Percentiles rank a stretch among this genome's conserved stretches.
These are phyloP conservation scores for Nothopassalora personata DNA, from an alignment of 2,329 filamentous ascomycete species.

Conservation along the genomic window DNA sequence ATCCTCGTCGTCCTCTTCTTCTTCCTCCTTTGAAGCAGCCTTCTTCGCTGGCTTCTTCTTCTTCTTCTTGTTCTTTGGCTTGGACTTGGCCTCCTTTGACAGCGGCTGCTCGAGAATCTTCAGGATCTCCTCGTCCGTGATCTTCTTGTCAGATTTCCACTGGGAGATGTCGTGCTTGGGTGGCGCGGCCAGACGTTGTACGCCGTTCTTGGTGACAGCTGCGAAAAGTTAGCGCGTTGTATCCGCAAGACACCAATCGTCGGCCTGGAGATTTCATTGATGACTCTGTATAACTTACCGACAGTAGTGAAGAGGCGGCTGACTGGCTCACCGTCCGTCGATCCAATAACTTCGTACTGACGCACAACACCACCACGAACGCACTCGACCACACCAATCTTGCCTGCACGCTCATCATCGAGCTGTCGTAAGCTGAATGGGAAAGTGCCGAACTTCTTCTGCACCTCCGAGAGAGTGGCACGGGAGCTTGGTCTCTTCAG, in stretches of 20 bases:
- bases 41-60: conserved; percentile 71
- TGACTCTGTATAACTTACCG: conserved; percentile 56
- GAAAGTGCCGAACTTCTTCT: conserved; percentile 96
- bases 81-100: conserved; percentile 55
- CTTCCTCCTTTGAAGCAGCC: conserved; percentile 18
- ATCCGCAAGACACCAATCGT: not conserved
- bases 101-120: conserved; percentile 89
- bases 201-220: conserved; percentile 97
- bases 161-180: conserved; percentile 71
- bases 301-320: conserved; percentile 84
- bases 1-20: conserved; percentile 28
- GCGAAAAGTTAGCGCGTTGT: conserved; percentile 12
- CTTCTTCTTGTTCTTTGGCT: conserved; percentile 89
- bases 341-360: conserved; percentile 92
- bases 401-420: conserved; percentile 89
- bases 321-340: conserved; percentile 82
- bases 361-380: conserved; percentile 88
- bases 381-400: conserved; percentile 95
- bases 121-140: conserved; percentile 89
- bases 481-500: conserved; percentile 92
- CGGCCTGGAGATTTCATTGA: not conserved
- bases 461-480: conserved; percentile 86
- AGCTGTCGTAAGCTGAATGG: conserved; percentile 96
- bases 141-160: conserved; percentile 95
- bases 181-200: conserved; percentile 77